phyloP scores from a whole-genome alignment of 2,329 filamentous ascomycete genomes.

The Monilinia polystroma region DNA sequence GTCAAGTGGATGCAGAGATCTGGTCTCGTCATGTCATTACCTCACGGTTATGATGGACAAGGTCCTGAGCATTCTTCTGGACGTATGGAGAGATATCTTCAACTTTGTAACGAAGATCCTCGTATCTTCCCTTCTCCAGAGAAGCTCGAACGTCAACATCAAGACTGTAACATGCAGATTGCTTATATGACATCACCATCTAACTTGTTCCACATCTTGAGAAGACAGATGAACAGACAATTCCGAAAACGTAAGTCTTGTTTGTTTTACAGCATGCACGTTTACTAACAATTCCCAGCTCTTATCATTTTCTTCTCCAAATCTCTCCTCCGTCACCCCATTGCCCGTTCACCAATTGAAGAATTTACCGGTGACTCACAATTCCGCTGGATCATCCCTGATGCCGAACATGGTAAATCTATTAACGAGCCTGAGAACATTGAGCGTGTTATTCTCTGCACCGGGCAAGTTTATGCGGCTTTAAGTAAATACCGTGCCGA shows the following conservation, averaged over 20 bases:
- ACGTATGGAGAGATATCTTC: conserved; percentile 94
- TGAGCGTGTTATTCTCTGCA: conserved; percentile 90
- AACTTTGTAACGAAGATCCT: conserved; percentile 96
- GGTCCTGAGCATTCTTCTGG: conserved; percentile 98
- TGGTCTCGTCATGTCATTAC: conserved; percentile 91
- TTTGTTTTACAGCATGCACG: neutral
- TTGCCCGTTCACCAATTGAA: conserved; percentile 85
- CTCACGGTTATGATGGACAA: conserved; percentile 97
- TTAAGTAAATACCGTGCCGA: conserved; percentile 88
- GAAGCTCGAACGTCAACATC: conserved; percentile 93
- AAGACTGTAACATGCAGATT: conserved; percentile 99
- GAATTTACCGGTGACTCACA: conserved; percentile 89
- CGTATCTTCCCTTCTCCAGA: conserved; percentile 85
- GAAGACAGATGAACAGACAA: conserved; percentile 97
- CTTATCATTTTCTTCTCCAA: conserved; percentile 99
- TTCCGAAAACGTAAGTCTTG: conserved; percentile 90
- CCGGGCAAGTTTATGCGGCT: conserved; percentile 89
- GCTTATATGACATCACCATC: conserved; percentile 95
- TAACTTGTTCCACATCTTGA: conserved; percentile 94
- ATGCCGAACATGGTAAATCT: conserved; percentile 75
- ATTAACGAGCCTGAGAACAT: conserved; percentile 83
- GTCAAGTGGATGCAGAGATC: conserved; percentile 99
- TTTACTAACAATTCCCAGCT: conserved; percentile 51
- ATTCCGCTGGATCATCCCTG: conserved; percentile 95
- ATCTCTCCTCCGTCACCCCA: conserved; percentile 87